Evolutionary conservation across 2,329 filamentous ascomycete genomes (phyloP).

Genomic region (Stylonectria norvegica): DNA sequence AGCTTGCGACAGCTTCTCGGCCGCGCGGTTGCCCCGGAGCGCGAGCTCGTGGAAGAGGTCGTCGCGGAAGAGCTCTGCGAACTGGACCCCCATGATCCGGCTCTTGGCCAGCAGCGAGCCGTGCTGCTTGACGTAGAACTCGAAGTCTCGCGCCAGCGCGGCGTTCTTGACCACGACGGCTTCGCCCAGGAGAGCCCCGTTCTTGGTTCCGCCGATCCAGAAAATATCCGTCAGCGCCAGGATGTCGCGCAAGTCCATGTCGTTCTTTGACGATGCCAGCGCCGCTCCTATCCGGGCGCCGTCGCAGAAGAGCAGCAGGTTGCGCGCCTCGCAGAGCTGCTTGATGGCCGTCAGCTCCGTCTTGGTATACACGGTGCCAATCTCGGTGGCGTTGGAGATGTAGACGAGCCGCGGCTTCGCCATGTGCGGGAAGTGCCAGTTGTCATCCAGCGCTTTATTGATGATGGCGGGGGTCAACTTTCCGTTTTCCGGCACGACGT

Average conservation of each 20-base stretch:
- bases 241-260: constrained; percentile 43
- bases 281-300: constrained; percentile 46
- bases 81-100: constrained; percentile 47
- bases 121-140: constrained; percentile 51
- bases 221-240: constrained; percentile 49
- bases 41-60: constrained; percentile 47
- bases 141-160: constrained; percentile 42
- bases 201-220: constrained; percentile 54
- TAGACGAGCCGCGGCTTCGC: constrained; percentile 50
- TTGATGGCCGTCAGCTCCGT: constrained; percentile 42
- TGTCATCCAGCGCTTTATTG: constrained; percentile 41
- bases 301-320: constrained; percentile 45
- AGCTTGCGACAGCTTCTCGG: constrained; percentile 39
- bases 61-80: constrained; percentile 45
- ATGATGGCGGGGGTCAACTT: constrained; percentile 45
- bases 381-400: constrained; percentile 50
- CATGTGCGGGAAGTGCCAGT: constrained; percentile 51
- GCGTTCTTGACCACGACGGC: constrained; percentile 46
- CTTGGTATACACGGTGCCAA: constrained; percentile 47
- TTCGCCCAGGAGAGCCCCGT: constrained; percentile 48
- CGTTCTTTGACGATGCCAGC: constrained; percentile 40
- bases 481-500: constrained; percentile 42
- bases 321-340: constrained; percentile 38
- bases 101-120: constrained; percentile 49
- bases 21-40: constrained; percentile 41